Evolutionary conservation across 768 basidiomycete species (phyloP).

Genomic region (Mrakia blollopis): DNA sequence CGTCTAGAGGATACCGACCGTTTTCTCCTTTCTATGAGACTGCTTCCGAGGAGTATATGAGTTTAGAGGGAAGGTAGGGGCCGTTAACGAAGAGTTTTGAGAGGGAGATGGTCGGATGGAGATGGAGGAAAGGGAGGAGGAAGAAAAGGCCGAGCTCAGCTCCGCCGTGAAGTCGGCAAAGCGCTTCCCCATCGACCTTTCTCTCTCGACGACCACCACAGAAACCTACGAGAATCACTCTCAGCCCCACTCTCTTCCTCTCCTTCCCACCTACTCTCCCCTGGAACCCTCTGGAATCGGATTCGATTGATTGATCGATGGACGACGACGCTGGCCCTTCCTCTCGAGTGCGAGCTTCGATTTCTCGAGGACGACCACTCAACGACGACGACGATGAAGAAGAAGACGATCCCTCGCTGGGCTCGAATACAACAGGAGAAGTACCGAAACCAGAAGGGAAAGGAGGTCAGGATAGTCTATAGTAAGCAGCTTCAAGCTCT

Average conservation of each 20-base stretch:
- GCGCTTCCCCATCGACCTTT: background rate
- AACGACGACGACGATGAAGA: background rate
- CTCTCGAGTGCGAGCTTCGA: conserved; percentile 1
- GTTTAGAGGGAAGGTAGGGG: background rate
- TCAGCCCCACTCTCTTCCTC: background rate
- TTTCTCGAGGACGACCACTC: background rate
- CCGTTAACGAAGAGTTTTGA: background rate
- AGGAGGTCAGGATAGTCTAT: conserved; percentile 6
- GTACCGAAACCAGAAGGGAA: background rate
- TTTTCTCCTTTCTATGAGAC: background rate
- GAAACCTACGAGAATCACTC: background rate
- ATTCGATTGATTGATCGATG: background rate
- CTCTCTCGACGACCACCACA: background rate
- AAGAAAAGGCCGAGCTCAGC: background rate
- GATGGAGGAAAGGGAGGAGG: background rate
- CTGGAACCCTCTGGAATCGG: no score
- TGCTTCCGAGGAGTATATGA: background rate
- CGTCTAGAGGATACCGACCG: background rate
- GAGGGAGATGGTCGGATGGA: background rate
- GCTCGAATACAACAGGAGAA: background rate
- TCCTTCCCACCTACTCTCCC: background rate
- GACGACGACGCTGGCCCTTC: conserved; percentile 9
- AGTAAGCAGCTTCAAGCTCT: background rate
- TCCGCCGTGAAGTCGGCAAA: background rate
- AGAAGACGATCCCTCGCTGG: background rate